These are phyloP conservation scores for Huntiella savannae DNA, from an alignment of 2,329 filamentous ascomycete species.

Conservation along the genomic window DNA sequence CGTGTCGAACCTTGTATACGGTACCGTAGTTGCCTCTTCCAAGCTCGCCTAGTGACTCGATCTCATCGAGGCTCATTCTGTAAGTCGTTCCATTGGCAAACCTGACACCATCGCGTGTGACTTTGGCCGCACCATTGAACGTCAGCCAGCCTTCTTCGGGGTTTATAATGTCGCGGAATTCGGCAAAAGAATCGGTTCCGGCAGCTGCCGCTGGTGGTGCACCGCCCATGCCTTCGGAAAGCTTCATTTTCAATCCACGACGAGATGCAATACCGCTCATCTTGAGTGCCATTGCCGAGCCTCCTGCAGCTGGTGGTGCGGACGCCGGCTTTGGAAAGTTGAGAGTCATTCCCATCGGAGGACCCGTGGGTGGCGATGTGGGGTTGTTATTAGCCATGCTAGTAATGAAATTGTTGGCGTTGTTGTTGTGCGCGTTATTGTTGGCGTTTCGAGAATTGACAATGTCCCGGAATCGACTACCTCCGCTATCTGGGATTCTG, in stretches of 20 bases:
- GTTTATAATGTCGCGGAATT: slow-evolving; percentile 66
- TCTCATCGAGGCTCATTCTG: slow-evolving; percentile 85
- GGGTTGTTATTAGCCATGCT: not conserved
- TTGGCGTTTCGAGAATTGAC: too few species aligned
- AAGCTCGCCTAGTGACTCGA: slow-evolving; percentile 79
- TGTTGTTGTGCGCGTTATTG: too few species aligned
- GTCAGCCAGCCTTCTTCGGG: slow-evolving; percentile 78
- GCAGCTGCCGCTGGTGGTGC: slow-evolving; percentile 12
- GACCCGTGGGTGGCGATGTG: not conserved
- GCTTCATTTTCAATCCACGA: slow-evolving; percentile 34
- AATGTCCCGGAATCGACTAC: too few species aligned
- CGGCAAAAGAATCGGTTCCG: slow-evolving; percentile 33
- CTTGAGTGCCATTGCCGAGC: not conserved
- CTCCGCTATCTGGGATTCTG: slow-evolving; percentile 2
- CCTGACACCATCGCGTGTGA: slow-evolving; percentile 77
- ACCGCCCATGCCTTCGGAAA: not conserved
- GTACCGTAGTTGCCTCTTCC: slow-evolving; percentile 98
- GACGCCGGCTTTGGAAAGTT: not conserved
- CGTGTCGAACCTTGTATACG: slow-evolving; percentile 88
- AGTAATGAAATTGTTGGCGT: too few species aligned
- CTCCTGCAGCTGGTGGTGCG: not conserved
- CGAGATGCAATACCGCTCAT: slow-evolving; percentile 42
- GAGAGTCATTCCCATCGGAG: not conserved
- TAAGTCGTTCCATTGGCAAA: slow-evolving; percentile 82
- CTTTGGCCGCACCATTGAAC: slow-evolving; percentile 80